phyloP scores from a whole-genome alignment of 2,329 filamentous ascomycete genomes.

The Orbilia javanica region DNA sequence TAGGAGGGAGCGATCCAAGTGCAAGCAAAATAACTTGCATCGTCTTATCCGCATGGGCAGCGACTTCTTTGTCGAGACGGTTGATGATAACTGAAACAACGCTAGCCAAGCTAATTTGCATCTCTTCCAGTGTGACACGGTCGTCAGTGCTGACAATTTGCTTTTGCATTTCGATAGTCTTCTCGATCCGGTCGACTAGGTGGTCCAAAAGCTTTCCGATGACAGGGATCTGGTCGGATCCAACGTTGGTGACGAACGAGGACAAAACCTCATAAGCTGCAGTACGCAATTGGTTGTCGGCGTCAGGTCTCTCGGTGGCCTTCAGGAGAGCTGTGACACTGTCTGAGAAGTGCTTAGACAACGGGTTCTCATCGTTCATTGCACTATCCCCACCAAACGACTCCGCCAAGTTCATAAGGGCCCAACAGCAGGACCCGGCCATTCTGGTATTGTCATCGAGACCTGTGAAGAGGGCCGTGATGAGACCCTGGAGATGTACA shows the following conservation, averaged over 20 bases:
- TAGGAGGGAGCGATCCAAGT: slow-evolving; percentile 79
- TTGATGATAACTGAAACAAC: slow-evolving; percentile 92
- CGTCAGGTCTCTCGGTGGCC: slow-evolving; percentile 84
- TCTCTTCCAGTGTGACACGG: slow-evolving; percentile 93
- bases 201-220: slow-evolving; percentile 87
- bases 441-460: slow-evolving; percentile 94
- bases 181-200: slow-evolving; percentile 89
- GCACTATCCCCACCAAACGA: slow-evolving; percentile 81
- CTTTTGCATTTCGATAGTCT: slow-evolving; percentile 86
- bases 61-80: slow-evolving; percentile 89
- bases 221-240: slow-evolving; percentile 83
- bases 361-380: slow-evolving; percentile 75
- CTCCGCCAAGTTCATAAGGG: slow-evolving; percentile 97
- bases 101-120: slow-evolving; percentile 94
- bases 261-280: slow-evolving; percentile 98
- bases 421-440: slow-evolving; percentile 98
- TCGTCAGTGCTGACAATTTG: slow-evolving; percentile 98
- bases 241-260: slow-evolving; percentile 90
- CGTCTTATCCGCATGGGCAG: slow-evolving; percentile 89
- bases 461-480: slow-evolving; percentile 88
- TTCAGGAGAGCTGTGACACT: slow-evolving; percentile 87
- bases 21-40: slow-evolving; percentile 90
- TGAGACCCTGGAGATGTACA: slow-evolving; percentile 84
- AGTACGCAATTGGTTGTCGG: slow-evolving; percentile 89
- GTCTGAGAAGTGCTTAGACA: slow-evolving; percentile 92